phyloP scores from a whole-genome alignment of 2,329 filamentous ascomycete species.

The Colletotrichum musae region DNA sequence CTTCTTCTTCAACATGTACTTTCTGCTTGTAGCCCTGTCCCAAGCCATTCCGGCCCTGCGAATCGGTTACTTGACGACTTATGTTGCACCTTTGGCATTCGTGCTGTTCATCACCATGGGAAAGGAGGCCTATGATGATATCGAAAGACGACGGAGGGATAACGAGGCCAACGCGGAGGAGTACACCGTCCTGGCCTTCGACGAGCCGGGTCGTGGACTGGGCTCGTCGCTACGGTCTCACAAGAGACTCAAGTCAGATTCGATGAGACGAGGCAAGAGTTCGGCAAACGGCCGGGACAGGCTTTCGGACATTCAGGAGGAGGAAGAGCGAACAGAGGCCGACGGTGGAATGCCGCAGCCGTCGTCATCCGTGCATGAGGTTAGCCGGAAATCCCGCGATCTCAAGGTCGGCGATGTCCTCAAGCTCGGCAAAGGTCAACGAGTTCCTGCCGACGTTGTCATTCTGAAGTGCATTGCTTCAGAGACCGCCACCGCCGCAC shows the following conservation, averaged over 20 bases:
- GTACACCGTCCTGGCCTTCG: constrained; percentile 84
- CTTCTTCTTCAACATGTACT: constrained; percentile 99
- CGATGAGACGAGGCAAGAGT: constrained; percentile 55
- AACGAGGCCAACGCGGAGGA: constrained; percentile 94
- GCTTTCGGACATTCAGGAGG: constrained; percentile 78
- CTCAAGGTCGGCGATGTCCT: constrained; percentile 96
- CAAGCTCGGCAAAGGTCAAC: constrained; percentile 91
- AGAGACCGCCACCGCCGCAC: constrained; percentile 60
- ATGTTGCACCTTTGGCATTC: constrained; percentile 92
- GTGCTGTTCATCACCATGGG: constrained; percentile 93
- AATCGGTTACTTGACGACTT: constrained; percentile 95
- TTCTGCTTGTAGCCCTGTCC: constrained; percentile 93
- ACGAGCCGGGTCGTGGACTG: constrained; percentile 62
- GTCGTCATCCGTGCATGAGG: constrained; percentile 72
- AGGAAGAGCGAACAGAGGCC: constrained; percentile 70
- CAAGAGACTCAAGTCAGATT: constrained; percentile 63
- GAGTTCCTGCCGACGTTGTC: constrained; percentile 94
- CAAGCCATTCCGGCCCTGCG: constrained; percentile 91
- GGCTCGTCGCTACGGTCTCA: constrained; percentile 53
- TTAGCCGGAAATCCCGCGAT: constrained; percentile 86
- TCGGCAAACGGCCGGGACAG: constrained; percentile 56
- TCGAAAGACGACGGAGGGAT: constrained; percentile 87
- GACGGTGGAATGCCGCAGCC: constrained; percentile 56
- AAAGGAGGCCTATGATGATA: constrained; percentile 96
- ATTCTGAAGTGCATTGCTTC: constrained; percentile 85